A percentile compares a stretch with the other conserved stretches of the same genome.
Conservation (phyloP, 257 asterid genomes). For the Mentha longifolia region DNA sequence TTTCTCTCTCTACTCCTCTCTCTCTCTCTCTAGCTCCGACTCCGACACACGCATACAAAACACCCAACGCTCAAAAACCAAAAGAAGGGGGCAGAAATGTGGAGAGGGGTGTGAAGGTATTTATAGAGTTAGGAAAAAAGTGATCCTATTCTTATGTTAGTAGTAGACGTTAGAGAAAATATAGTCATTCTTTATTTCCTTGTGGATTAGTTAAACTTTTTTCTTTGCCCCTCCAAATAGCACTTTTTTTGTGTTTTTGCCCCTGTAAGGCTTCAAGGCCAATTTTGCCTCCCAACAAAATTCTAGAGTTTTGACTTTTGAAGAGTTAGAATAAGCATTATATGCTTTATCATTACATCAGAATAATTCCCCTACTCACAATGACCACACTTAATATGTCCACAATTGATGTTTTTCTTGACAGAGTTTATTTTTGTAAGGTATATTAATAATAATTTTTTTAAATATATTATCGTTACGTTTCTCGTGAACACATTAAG, state of each 20-base stretch:
- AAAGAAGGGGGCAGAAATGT: conserved; percentile 33
- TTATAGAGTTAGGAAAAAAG: conserved; percentile 53
- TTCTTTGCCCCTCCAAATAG: conserved; percentile 23
- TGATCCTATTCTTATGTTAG: conserved; percentile 69
- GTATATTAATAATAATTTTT: no score
- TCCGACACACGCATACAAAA: conserved; percentile 10
- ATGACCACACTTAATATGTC: no score
- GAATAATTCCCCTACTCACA: no score
- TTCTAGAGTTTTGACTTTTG: no score
- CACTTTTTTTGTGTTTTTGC: neutral
- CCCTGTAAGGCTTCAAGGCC: neutral
- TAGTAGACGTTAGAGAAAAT: conserved; percentile 30
- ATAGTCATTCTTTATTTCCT: conserved; percentile 3
- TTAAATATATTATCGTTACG: no score
- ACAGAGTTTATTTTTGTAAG: no score
- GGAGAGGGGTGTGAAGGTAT: conserved; percentile 42
- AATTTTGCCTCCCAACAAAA: neutral
- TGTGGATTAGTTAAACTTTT: conserved; percentile 10
- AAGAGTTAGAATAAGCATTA: no score
- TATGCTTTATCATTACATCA: no score
- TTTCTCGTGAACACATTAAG: no score
- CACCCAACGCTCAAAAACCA: conserved; percentile 12
- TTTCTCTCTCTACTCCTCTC: conserved; percentile 37
- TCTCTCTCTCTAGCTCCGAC: conserved; percentile 35
- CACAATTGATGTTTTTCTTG: no score